Percentiles rank a stretch among this genome's conserved stretches.
Conservation (phyloP, 257 asterid genomes). For the Rauvolfia tetraphylla region DNA sequence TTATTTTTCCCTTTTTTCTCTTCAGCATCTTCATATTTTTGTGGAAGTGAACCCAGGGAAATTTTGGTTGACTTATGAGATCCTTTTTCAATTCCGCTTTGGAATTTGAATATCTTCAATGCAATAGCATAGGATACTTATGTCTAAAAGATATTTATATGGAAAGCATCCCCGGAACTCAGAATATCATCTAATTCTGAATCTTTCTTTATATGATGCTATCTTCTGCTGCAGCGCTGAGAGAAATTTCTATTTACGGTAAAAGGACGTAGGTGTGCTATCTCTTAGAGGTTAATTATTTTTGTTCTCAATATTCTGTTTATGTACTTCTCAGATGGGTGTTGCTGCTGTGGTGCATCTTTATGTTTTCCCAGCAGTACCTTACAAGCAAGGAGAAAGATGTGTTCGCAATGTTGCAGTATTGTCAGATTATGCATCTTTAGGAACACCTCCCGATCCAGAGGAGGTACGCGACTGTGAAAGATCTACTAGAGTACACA, state of each 20-base stretch:
- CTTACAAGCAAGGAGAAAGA: constrained; percentile 96
- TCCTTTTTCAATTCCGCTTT: neutral
- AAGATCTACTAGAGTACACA: constrained; percentile 55
- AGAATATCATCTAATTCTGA: neutral
- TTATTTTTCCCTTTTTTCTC: neutral
- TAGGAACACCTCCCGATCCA: constrained; percentile 88
- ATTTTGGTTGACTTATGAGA: neutral
- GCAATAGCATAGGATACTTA: neutral
- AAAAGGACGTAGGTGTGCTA: too few species aligned
- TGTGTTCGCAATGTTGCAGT: constrained; percentile 91
- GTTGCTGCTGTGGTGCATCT: constrained; percentile 96
- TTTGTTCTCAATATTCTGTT: constrained; percentile 9
- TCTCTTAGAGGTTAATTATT: neutral
- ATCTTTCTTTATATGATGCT: neutral
- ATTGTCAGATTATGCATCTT: constrained; percentile 85
- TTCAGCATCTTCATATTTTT: neutral
- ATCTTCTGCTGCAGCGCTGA: neutral
- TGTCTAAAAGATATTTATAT: neutral
- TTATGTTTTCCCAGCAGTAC: constrained; percentile 85
- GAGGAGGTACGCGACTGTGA: constrained; percentile 88
- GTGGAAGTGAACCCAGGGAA: neutral
- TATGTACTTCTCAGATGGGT: constrained; percentile 73
- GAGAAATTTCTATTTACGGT: neutral
- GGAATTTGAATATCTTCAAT: neutral
- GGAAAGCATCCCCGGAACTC: neutral